phyloP scores from a whole-genome alignment of 495 filamentous ascomycete species.

The Aspergillus kassunensis region DNA sequence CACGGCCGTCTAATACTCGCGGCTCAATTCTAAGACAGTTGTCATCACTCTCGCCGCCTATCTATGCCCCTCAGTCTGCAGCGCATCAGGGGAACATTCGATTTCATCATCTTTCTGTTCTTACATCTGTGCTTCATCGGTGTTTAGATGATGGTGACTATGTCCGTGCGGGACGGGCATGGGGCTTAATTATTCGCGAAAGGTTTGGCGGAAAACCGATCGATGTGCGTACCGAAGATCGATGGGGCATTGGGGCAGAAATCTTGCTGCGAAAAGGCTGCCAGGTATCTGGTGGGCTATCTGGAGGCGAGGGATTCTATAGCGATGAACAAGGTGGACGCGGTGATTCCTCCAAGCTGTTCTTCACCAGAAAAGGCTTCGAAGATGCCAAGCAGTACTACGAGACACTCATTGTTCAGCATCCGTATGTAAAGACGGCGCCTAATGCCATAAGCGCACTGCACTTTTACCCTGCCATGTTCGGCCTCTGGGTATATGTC shows the following conservation, averaged over 20 bases:
- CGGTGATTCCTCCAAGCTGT: slow-evolving; percentile 4
- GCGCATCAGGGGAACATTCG: slow-evolving; percentile 38
- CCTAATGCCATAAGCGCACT: slow-evolving; percentile 45
- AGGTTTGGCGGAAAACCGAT: slow-evolving; percentile 46
- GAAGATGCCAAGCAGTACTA: slow-evolving; percentile 59
- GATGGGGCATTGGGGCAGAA: slow-evolving; percentile 71
- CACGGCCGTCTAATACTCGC: slow-evolving; percentile 10
- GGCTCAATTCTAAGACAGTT: slow-evolving; percentile 21
- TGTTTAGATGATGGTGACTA: slow-evolving; percentile 59
- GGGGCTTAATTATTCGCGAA: slow-evolving; percentile 59
- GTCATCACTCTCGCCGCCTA: slow-evolving; percentile 28
- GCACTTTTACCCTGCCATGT: slow-evolving; percentile 65
- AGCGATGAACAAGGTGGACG: neutral
- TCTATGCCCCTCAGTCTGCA: slow-evolving; percentile 35
- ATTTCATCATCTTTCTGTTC: slow-evolving; percentile 54
- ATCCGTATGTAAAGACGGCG: slow-evolving; percentile 51
- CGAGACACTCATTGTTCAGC: slow-evolving; percentile 62
- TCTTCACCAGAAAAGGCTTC: slow-evolving; percentile 50
- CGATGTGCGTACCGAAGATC: slow-evolving; percentile 50
- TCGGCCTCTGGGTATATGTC: slow-evolving; percentile 62
- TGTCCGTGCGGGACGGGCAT: slow-evolving; percentile 58
- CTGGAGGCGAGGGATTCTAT: neutral
- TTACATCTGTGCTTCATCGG: slow-evolving; percentile 60
- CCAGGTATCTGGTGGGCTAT: slow-evolving; percentile 15
- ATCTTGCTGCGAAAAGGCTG: slow-evolving; percentile 51